phyloP scores from a whole-genome alignment of 73 alveolate species.

The Paramecium biaurelia region DNA sequence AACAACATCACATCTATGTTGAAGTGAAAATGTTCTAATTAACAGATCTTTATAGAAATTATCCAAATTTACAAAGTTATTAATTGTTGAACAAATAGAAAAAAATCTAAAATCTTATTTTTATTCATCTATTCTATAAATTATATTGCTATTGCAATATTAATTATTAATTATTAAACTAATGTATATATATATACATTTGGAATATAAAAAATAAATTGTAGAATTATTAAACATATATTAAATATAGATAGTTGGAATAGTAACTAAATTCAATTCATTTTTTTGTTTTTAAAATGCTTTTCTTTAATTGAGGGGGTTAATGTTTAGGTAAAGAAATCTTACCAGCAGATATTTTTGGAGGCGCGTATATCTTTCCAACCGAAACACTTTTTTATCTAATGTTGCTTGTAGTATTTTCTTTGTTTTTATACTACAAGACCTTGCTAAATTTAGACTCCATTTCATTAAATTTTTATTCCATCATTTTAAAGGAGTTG shows the following conservation, averaged over 20 bases:
- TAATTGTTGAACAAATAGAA: too few relatives aligned
- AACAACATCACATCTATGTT: neutral
- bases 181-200: neutral
- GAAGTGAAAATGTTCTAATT: neutral
- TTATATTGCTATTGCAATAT: too few relatives aligned
- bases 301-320: neutral
- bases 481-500: conserved; percentile 31
- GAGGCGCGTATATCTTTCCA: neutral
- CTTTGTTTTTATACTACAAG: neutral
- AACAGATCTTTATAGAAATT: neutral
- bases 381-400: conserved; percentile 11
- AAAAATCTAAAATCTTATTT: too few relatives aligned
- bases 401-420: neutral
- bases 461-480: conserved; percentile 25
- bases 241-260: neutral
- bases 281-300: neutral
- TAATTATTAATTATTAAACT: too few relatives aligned
- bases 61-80: neutral
- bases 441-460: neutral
- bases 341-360: neutral
- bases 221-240: neutral
- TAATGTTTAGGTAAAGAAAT: neutral
- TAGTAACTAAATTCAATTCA: conserved; percentile 4
- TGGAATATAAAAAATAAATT: neutral
- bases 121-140: too few relatives aligned